Evolutionary conservation across 257 asterid genomes (phyloP).

Genomic region (Capsicum chinense): DNA sequence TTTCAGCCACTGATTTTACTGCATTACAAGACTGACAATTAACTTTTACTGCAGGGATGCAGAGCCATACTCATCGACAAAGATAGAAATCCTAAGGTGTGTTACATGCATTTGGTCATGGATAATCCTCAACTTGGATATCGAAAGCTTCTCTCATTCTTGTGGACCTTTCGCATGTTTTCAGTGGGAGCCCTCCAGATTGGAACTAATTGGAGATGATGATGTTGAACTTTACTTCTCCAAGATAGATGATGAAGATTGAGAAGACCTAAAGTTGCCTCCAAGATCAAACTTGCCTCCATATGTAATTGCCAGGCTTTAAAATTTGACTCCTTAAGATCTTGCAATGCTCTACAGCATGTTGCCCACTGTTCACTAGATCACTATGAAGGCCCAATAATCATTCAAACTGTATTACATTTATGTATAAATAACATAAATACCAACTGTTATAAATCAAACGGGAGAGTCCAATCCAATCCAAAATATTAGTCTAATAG

Average conservation of each 20-base stretch:
- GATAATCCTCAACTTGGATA: not conserved
- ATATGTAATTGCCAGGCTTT: conserved; percentile 65
- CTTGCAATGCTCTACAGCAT: no score
- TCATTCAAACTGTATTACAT: not conserved
- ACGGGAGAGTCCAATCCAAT: no score
- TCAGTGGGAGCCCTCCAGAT: conserved; percentile 48
- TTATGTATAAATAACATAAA: no score
- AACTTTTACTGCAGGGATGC: conserved; percentile 15
- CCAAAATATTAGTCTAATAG: no score
- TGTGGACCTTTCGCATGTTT: not conserved
- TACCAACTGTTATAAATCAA: no score
- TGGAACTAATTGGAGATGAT: conserved; percentile 54
- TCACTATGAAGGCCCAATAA: no score
- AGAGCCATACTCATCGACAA: conserved; percentile 67
- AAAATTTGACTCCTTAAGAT: not conserved
- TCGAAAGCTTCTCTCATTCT: not conserved
- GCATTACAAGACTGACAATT: not conserved
- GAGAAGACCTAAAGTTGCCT: conserved; percentile 65
- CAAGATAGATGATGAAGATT: conserved; percentile 52
- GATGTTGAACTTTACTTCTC: conserved; percentile 60
- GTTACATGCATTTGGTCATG: not conserved
- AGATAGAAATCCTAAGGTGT: conserved; percentile 78
- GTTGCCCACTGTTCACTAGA: no score
- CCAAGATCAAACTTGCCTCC: conserved; percentile 42
- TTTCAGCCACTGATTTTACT: not conserved